Percentiles rank a stretch among this genome's conserved stretches.
phyloP scores from a whole-genome alignment of 2,329 filamentous ascomycete species.

The Hypomyces perniciosus region DNA sequence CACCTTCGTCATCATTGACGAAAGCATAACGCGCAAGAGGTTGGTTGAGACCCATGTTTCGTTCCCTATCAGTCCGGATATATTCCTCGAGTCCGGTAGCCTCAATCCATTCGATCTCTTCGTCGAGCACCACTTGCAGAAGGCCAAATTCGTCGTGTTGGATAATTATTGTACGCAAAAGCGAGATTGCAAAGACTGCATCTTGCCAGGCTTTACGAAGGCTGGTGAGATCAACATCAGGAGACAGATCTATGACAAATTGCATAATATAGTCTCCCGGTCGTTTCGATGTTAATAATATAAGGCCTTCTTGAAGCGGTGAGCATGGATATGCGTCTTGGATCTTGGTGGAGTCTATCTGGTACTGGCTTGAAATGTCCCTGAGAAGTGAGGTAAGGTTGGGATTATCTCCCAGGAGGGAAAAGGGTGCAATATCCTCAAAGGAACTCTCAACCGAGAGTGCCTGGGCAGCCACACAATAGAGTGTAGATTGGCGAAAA shows the following conservation, averaged over 20 bases:
- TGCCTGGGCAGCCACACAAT: too few relatives aligned
- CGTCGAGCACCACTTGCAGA: conserved; percentile 37
- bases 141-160: conserved; percentile 35
- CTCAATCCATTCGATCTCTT: conserved; percentile 26
- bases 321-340: conserved; percentile 32
- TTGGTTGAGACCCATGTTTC: conserved; percentile 32
- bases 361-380: neutral
- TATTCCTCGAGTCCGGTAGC: conserved; percentile 27
- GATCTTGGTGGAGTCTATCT: conserved; percentile 4
- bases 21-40: conserved; percentile 37
- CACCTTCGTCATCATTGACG: conserved; percentile 23
- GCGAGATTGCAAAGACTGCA: conserved; percentile 13
- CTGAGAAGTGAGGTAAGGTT: neutral
- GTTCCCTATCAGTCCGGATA: conserved; percentile 29
- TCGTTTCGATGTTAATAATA: conserved; percentile 22
- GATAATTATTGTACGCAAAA: conserved; percentile 41
- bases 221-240: neutral
- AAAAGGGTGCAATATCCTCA: neutral
- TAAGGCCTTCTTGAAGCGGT: conserved; percentile 29
- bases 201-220: conserved; percentile 13
- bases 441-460: too few relatives aligned
- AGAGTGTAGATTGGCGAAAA: conserved; percentile 6
- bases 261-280: conserved; percentile 16
- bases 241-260: conserved; percentile 9
- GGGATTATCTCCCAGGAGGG: neutral